Base-by-base conservation (phyloP, 306 rosid species). In the Ormosia emarginata region DNA sequence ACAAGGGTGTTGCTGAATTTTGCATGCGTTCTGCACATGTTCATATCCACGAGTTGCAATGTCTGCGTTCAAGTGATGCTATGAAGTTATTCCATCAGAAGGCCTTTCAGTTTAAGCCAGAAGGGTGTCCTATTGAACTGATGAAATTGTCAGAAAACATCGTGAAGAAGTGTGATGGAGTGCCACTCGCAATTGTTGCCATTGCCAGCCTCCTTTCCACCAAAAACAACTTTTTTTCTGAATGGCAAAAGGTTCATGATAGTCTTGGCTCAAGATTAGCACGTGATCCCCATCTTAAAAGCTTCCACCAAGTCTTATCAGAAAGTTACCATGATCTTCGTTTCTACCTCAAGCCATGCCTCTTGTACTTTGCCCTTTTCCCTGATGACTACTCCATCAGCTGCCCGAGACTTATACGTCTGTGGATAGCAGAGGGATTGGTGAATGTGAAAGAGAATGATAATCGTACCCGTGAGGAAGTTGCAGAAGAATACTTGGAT, bases 181-280 rank as follows among this genome's bases (percentile, higher is more conserved):
- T 78, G 43, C 82, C 82, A 53, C 82, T 79, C 1, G 82, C 82
- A 12, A 32, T 68, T 68, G 76, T 29, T 4, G 68, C 82, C 47
- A 68, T 56, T 39, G 77, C 64, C 2, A 49, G 82, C 17, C 76
- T 79, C 5, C 37, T 79, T 3, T 67, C 76, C 10, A 79, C 68
- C 1, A 67, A 79, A 24, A 49, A 79, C 6, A 79, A 67, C 6
- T 33, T 37, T 4, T 12, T 17, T 2, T 53, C 24, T 39, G 82
- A 77, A 36, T 77, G 73, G 81, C 1, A 34, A 36, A 77, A 64
- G 53, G 69, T 77, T 4, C 62, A 17, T 5, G 72, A 77, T 5
- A 64, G 24, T 40, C 55, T 77, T 24, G 17, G 30, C 4, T 77
- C 55, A n/a, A 43, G 12, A 13, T 36, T 65, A 50, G 53, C 13